Base-by-base conservation (phyloP, 768 basidiomycete species). In the Xerocomellus dryophilus region DNA sequence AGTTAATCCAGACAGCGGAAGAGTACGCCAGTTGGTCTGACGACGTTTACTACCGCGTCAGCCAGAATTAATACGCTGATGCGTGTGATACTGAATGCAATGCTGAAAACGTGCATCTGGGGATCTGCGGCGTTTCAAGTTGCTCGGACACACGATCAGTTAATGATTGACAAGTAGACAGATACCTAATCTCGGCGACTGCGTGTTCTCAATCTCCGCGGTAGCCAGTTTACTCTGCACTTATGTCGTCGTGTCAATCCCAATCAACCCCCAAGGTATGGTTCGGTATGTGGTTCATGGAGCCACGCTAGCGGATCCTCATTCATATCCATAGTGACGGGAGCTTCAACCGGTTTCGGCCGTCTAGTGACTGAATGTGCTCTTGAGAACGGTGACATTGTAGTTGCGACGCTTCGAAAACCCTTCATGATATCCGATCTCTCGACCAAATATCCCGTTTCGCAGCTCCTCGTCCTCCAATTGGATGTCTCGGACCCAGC, bases 341-440 rank as follows among this genome's bases (percentile, higher is more conserved):
- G 77, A 23, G 61, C 75, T 7, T 74, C 72, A 7, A 62, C 69
- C 7, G 76, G 78, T 29, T 69, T 79, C 43, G 78, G 78, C 0
- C 71, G 70, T 17, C 43, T 60, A 11, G 58, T 72, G 35, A 65
- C 65, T 20, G 72, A 75, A 57, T 23, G 15, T 32, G 73, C 68
- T n/a, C 71, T 79, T 25, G 54, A 57, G 21, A 60, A 66, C 2
- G 77, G 77, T n/a, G 75, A 75, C 51, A 67, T 54, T 10, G 78
- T 70, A 25, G 67, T 77, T 44, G 78, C 80, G 17, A 76, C 79
- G 15, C 64, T 77, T 23, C 76, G 80, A 50, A 73, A 64, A 25
- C 77, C 77, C 7, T 66, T 56, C 15, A 63, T 56, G 46, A 58
- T 79, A 45, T 54, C 60, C 29, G 67, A 71, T 50, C 74, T 71